Conservation (phyloP, 2,329 filamentous ascomycete species). For the Fusarium circinatum region DNA sequence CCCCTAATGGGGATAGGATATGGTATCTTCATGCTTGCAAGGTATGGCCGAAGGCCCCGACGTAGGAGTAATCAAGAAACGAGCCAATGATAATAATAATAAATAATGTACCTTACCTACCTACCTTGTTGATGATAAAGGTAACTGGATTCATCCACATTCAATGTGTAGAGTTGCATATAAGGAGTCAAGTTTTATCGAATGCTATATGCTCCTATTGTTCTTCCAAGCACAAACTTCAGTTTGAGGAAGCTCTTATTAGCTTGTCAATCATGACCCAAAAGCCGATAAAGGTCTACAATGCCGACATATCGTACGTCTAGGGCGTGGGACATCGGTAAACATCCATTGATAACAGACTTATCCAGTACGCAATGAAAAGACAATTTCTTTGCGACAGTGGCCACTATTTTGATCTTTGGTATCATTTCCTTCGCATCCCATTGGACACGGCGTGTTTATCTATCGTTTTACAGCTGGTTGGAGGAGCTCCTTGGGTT, state of each 20-base stretch:
- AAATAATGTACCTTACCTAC: neutral
- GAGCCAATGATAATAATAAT: neutral
- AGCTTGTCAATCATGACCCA: neutral
- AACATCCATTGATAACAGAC: neutral
- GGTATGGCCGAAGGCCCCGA: slow-evolving; percentile 3
- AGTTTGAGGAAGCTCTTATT: neutral
- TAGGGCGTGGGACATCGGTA: neutral
- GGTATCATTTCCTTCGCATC: neutral
- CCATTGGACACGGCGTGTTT: neutral
- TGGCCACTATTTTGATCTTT: neutral
- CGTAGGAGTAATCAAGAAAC: neutral
- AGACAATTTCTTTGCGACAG: neutral
- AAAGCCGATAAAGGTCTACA: neutral
- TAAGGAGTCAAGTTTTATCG: neutral
- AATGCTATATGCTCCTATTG: neutral
- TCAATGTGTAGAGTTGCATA: neutral
- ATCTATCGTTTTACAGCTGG: neutral
- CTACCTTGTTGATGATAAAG: neutral
- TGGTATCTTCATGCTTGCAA: slow-evolving; percentile 7
- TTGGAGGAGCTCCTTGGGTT: neutral
- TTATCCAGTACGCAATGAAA: neutral
- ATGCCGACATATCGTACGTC: neutral
- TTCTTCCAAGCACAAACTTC: neutral
- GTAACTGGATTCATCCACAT: neutral
- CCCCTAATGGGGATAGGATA: neutral